Evolutionary conservation across 176 grass and related monocot species (phyloP).

Genomic region (Aegilops speltoides): DNA sequence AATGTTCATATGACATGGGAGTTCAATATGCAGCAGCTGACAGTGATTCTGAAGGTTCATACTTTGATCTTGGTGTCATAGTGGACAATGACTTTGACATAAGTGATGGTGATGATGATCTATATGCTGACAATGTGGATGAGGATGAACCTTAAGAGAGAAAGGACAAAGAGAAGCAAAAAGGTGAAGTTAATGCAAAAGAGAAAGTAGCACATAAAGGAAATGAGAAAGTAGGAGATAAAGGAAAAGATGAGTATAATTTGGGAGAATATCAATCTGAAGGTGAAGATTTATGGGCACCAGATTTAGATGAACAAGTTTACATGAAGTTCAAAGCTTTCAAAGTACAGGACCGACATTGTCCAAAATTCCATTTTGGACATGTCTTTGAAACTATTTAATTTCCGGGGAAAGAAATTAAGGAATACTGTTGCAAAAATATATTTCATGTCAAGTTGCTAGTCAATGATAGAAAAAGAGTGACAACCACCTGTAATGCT

Average conservation of each 20-base stretch:
- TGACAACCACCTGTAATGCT: not conserved
- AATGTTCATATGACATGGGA: not conserved
- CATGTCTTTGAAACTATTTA: not conserved
- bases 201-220: not conserved
- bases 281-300: not conserved
- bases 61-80: not conserved
- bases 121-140: not conserved
- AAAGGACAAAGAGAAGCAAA: too few species aligned
- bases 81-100: not conserved
- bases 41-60: not conserved
- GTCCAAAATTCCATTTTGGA: not conserved
- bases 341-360: not conserved
- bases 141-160: not conserved
- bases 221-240: not conserved
- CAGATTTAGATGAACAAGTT: not conserved
- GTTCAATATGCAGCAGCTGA: not conserved
- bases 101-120: not conserved
- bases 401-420: not conserved
- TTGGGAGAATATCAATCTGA: not conserved
- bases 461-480: not conserved
- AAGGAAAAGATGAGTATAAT: not conserved
- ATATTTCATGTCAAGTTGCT: not conserved
- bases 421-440: not conserved
- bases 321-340: not conserved
- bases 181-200: not conserved